Percentiles rank a stretch among this genome's conserved stretches.
These are phyloP conservation scores for Scytalidium lignicola DNA, from an alignment of 2,329 filamentous ascomycete species.

Conservation along the genomic window DNA sequence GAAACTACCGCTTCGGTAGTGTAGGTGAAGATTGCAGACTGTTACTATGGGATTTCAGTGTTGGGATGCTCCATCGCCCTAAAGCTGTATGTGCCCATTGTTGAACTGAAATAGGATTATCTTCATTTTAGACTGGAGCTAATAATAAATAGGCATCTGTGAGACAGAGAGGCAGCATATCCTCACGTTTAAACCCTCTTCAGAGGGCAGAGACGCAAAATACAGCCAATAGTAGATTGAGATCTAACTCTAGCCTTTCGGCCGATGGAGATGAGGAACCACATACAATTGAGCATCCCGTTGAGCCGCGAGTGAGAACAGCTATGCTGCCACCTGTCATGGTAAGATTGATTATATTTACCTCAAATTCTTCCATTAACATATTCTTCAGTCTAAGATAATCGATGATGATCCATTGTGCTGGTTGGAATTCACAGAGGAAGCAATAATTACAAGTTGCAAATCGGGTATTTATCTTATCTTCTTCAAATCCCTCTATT, in stretches of 20 bases:
- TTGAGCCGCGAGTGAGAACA: constrained; percentile 78
- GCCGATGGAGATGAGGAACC: constrained; percentile 44
- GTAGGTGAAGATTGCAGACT: constrained; percentile 91
- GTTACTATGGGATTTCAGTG: constrained; percentile 94
- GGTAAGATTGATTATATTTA: constrained; percentile 44
- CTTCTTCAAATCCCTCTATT: not conserved
- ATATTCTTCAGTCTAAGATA: constrained; percentile 59
- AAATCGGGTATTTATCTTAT: constrained; percentile 66
- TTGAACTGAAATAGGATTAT: constrained; percentile 2
- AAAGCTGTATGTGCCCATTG: constrained; percentile 60
- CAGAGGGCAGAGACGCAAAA: constrained; percentile 59
- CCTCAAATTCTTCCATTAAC: constrained; percentile 11
- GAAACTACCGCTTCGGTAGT: constrained; percentile 92
- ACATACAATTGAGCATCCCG: constrained; percentile 64
- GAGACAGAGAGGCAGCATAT: constrained; percentile 47
- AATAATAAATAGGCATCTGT: constrained; percentile 41
- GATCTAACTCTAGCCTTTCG: constrained; percentile 67
- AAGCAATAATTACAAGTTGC: constrained; percentile 88
- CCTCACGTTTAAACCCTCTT: constrained; percentile 43
- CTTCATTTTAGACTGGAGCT: constrained; percentile 12
- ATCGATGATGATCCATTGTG: constrained; percentile 82
- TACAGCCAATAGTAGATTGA: constrained; percentile 52
- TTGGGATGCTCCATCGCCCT: constrained; percentile 90
- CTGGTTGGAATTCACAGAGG: constrained; percentile 91
- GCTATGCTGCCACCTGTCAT: constrained; percentile 87